phyloP scores from a whole-genome alignment of 1,284 basidiomycete genomes.

The Austroboletus niveus region DNA sequence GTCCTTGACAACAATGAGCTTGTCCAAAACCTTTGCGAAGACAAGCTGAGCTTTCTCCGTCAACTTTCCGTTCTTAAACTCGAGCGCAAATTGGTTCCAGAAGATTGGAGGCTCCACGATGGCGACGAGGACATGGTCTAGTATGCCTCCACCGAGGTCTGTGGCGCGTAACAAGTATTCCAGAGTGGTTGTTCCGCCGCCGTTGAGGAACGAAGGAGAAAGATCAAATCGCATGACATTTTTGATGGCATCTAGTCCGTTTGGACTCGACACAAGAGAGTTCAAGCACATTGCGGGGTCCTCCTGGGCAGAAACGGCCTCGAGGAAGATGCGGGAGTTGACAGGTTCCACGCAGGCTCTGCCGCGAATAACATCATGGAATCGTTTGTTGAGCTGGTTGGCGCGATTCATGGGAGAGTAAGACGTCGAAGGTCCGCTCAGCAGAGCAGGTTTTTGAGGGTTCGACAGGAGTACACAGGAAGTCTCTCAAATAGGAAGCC shows the following conservation, averaged over 20 bases:
- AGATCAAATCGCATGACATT: slow-evolving; percentile 46
- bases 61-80: slow-evolving; percentile 40
- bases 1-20: slow-evolving; percentile 42
- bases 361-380: slow-evolving; percentile 27
- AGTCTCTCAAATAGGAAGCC: too few species aligned
- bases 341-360: slow-evolving; percentile 16
- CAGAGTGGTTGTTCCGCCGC: slow-evolving; percentile 38
- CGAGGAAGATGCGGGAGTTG: slow-evolving; percentile 39
- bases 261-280: slow-evolving; percentile 39
- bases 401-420: slow-evolving; percentile 1
- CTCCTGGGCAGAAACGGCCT: slow-evolving; percentile 44
- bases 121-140: slow-evolving; percentile 38
- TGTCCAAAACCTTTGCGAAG: slow-evolving; percentile 55
- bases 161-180: slow-evolving; percentile 43
- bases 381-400: slow-evolving; percentile 24
- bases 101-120: slow-evolving; percentile 59
- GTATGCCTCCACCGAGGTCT: slow-evolving; percentile 43
- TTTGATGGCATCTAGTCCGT: slow-evolving; percentile 44
- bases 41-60: slow-evolving; percentile 35
- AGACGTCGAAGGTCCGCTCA: too few species aligned
- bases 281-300: slow-evolving; percentile 42
- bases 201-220: slow-evolving; percentile 45
- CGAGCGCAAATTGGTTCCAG: slow-evolving; percentile 43
- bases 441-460: too few species aligned
- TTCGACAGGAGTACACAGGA: too few species aligned